A percentile compares a stretch with the other conserved stretches of the same genome.
Evolutionary conservation across 2,329 filamentous ascomycete species (phyloP).

Genomic region (Ustulina deusta): DNA sequence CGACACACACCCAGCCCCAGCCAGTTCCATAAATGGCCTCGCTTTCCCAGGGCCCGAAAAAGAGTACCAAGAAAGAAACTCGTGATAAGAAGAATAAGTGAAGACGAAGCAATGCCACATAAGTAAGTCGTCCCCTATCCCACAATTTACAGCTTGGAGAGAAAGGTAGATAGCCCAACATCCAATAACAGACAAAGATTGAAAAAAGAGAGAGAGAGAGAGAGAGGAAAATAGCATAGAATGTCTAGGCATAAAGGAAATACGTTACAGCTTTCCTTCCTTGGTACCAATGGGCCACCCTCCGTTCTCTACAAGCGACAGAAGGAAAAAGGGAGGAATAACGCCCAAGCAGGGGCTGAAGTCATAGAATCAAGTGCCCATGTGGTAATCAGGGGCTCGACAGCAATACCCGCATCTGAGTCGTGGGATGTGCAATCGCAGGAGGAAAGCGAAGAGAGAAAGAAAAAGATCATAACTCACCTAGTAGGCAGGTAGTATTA

Average conservation of each 20-base stretch:
- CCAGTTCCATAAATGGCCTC: neutral
- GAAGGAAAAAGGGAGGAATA: neutral
- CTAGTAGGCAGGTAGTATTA: slow-evolving; percentile 15
- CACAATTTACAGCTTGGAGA: neutral
- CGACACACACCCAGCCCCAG: neutral
- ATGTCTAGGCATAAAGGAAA: neutral
- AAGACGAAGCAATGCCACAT: neutral
- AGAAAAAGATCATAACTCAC: slow-evolving; percentile 13
- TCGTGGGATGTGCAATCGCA: neutral
- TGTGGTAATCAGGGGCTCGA: slow-evolving; percentile 14
- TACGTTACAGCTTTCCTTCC: neutral
- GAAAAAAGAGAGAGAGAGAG: no score
- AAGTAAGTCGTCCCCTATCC: neutral
- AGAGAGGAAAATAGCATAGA: neutral
- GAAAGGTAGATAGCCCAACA: neutral
- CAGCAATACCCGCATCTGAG: slow-evolving; percentile 1
- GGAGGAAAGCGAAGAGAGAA: neutral
- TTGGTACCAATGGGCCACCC: neutral
- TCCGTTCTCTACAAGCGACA: neutral
- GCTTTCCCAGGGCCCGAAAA: neutral
- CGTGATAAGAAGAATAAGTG: neutral
- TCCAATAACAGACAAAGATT: neutral
- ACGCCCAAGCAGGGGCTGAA: neutral
- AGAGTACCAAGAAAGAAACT: neutral
- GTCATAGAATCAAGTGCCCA: slow-evolving; percentile 6